Conservation (phyloP, 2,329 filamentous ascomycete species). For the Chaetomium sp. region DNA sequence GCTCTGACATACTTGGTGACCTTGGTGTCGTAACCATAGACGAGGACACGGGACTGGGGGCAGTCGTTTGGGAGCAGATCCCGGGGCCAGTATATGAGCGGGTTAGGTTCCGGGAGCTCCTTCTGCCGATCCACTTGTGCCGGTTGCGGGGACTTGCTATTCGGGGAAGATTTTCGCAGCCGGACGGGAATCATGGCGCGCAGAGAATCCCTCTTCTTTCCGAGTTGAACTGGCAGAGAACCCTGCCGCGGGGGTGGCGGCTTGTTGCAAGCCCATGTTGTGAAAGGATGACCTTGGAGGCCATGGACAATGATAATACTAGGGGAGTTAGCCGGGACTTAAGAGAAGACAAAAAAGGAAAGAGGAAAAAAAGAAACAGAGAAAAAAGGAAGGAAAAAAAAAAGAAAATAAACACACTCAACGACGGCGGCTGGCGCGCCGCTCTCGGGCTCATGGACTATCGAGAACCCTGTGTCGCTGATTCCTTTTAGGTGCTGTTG, state of each 20-base stretch:
- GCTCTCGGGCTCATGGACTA: not conserved
- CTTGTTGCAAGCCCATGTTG: not conserved
- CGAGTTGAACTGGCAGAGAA: not conserved
- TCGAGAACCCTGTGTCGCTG: not conserved
- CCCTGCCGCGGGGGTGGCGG: not conserved
- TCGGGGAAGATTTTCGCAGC: not conserved
- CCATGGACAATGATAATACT: not conserved
- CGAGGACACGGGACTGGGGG: not conserved
- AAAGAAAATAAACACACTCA: not conserved
- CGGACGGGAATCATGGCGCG: not conserved
- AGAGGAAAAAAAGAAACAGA: not conserved
- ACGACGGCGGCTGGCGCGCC: not conserved
- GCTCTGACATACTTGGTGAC: not conserved
- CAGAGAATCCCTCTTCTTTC: not conserved
- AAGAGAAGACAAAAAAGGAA: not conserved
- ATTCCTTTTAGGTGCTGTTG: not conserved
- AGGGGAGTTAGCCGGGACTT: not conserved
- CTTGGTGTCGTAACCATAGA: not conserved
- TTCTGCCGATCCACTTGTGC: not conserved
- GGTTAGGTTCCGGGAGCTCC: not conserved
- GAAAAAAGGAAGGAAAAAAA: no score
- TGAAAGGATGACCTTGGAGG: not conserved
- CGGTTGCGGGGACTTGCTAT: not conserved
- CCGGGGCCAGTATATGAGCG: not conserved
- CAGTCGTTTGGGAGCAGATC: not conserved